Evolutionary conservation across 164 flowering plant genomes (phyloP).

Genomic region (Piper betle): DNA sequence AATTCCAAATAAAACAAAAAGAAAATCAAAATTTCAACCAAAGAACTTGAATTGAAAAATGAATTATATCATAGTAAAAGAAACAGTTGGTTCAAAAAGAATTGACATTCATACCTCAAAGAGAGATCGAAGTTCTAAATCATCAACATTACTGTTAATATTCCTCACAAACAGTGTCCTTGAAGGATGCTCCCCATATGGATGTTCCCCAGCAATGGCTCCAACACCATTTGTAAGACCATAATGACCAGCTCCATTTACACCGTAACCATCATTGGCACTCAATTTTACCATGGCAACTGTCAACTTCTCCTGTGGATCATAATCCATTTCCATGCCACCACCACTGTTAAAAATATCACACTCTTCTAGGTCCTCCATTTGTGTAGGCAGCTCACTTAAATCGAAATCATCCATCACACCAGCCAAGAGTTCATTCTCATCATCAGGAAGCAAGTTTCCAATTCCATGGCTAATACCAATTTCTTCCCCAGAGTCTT

Average conservation of each 20-base stretch:
- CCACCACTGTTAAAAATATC: conserved; percentile 95
- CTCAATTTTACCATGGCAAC: conserved; percentile 37
- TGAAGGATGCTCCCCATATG: conserved; percentile 98
- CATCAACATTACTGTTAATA: conserved; percentile 96
- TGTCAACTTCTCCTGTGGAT: conserved; percentile 39
- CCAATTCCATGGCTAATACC: conserved; percentile 33
- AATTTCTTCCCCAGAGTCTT: conserved; percentile 35
- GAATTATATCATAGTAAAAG: too few relatives aligned
- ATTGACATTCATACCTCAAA: conserved; percentile 58
- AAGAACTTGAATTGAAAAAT: too few relatives aligned
- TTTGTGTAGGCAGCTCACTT: conserved; percentile 49
- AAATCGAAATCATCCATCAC: conserved; percentile 83
- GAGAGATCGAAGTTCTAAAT: conserved; percentile 65
- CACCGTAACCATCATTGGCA: conserved; percentile 38
- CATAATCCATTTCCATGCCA: conserved; percentile 80
- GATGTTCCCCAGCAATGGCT: conserved; percentile 90
- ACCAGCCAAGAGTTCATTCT: conserved; percentile 86
- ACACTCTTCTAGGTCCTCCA: conserved; percentile 76
- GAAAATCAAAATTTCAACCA: too few relatives aligned
- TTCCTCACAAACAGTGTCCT: conserved; percentile 95
- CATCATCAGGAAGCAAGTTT: conserved; percentile 79
- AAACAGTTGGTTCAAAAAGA: not conserved
- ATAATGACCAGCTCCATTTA: conserved; percentile 41
- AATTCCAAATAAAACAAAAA: too few relatives aligned
- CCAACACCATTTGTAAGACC: conserved; percentile 59